Conservation (phyloP, 495 filamentous ascomycete species). For the Penicillium ochrochloron region DNA sequence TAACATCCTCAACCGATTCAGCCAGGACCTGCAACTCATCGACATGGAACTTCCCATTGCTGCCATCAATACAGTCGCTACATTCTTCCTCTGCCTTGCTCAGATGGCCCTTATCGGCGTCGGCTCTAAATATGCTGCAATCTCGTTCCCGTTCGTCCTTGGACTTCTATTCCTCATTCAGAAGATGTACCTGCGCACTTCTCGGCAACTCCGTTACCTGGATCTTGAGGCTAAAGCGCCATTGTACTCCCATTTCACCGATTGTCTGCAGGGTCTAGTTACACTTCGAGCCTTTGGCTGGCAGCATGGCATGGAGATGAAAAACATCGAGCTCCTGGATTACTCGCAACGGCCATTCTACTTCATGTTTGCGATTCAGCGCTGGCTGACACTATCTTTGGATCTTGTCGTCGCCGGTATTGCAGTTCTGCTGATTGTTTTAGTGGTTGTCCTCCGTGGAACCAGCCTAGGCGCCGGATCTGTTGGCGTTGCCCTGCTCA, state of each 20-base stretch:
- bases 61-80: constrained; percentile 53
- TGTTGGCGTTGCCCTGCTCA: constrained; percentile 61
- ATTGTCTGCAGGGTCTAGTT: constrained; percentile 52
- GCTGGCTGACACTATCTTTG: constrained; percentile 57
- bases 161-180: constrained; percentile 58
- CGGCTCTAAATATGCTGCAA: constrained; percentile 53
- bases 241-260: constrained; percentile 62
- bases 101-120: constrained; percentile 57
- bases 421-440: constrained; percentile 51
- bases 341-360: constrained; percentile 63
- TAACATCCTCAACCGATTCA: constrained; percentile 58
- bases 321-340: constrained; percentile 59
- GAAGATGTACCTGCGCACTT: constrained; percentile 66
- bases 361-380: constrained; percentile 58
- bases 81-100: constrained; percentile 50
- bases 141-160: constrained; percentile 54
- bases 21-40: constrained; percentile 63
- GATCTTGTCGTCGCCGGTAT: constrained; percentile 54
- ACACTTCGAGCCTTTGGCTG: constrained; percentile 65
- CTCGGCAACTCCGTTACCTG: constrained; percentile 64
- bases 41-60: constrained; percentile 59
- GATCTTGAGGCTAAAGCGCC: constrained; percentile 67
- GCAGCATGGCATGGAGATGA: constrained; percentile 48
- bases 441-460: constrained; percentile 51
- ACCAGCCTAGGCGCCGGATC: constrained; percentile 49